Conservation (phyloP, 495 filamentous ascomycete species). For the Lasiosphaeria ovina region DNA sequence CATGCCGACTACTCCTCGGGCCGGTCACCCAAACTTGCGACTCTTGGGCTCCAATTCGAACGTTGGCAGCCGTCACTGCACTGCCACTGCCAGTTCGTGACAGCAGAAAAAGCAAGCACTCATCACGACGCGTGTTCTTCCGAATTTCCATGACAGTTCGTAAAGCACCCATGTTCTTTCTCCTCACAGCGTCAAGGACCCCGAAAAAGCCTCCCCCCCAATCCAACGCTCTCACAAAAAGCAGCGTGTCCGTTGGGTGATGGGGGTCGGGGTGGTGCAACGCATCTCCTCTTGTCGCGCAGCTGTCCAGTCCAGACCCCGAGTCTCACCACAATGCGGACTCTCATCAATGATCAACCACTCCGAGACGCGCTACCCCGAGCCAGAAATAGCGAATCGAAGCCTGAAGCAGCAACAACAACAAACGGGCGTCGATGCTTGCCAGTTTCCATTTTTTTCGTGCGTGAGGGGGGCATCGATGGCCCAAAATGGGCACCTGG, state of each 20-base stretch:
- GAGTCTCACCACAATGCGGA: not conserved
- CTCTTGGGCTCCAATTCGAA: too few relatives aligned
- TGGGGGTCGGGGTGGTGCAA: not conserved
- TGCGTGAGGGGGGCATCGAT: conserved; percentile 8
- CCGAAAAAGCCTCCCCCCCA: not conserved
- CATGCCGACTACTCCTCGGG: not conserved
- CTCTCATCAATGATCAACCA: not conserved
- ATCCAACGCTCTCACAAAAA: not conserved
- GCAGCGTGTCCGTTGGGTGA: not conserved
- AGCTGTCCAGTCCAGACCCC: not conserved
- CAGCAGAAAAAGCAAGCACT: too few relatives aligned
- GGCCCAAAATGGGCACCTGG: conserved; percentile 3
- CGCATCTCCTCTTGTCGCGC: not conserved
- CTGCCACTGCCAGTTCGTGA: too few relatives aligned
- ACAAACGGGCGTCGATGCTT: not conserved
- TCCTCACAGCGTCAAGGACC: not conserved
- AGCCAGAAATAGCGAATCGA: conserved; percentile 1
- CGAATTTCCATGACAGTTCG: not conserved
- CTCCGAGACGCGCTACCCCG: conserved; percentile 1
- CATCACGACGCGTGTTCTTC: too few relatives aligned
- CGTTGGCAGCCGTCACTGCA: too few relatives aligned
- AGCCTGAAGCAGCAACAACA: conserved; percentile 1
- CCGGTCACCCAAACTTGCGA: too few relatives aligned
- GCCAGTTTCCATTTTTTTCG: conserved; percentile 8
- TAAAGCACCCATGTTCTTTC: not conserved